Evolutionary conservation across 2,329 filamentous ascomycete genomes (phyloP).

Genomic region (Verticillium klebahnii): DNA sequence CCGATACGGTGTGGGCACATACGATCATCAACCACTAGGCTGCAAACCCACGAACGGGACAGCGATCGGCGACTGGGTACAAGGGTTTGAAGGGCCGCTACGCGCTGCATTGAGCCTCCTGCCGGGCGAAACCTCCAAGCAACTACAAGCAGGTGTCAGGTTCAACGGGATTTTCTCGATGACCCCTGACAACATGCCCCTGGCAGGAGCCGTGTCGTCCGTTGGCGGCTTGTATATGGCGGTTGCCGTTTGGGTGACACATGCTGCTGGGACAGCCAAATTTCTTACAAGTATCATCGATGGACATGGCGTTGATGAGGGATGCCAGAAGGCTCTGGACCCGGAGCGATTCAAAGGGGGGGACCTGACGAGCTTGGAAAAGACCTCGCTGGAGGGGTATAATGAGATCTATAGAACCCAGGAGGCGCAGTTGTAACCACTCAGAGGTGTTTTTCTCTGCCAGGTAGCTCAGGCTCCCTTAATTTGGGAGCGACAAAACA

Average conservation of each 20-base stretch:
- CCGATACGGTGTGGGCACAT: constrained; percentile 4
- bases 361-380: not conserved
- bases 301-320: not conserved
- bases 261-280: constrained; percentile 4
- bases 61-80: constrained; percentile 4
- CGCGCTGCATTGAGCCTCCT: not conserved
- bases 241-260: constrained; percentile 5
- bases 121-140: not conserved
- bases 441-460: not conserved
- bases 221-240: constrained; percentile 2
- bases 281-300: not conserved
- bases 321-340: not conserved
- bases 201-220: constrained; percentile 7
- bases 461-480: not conserved
- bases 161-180: constrained; percentile 8
- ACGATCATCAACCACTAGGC: constrained; percentile 2
- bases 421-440: not conserved
- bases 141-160: not conserved
- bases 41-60: constrained; percentile 2
- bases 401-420: constrained; percentile 6
- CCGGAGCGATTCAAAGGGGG: constrained; percentile 3
- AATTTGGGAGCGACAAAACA: no score
- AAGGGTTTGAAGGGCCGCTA: constrained; percentile 1
- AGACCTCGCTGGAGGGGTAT: constrained; percentile 1
- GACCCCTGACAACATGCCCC: constrained; percentile 17